phyloP scores from a whole-genome alignment of 2,329 filamentous ascomycete species.

The Apiospora aurea region DNA sequence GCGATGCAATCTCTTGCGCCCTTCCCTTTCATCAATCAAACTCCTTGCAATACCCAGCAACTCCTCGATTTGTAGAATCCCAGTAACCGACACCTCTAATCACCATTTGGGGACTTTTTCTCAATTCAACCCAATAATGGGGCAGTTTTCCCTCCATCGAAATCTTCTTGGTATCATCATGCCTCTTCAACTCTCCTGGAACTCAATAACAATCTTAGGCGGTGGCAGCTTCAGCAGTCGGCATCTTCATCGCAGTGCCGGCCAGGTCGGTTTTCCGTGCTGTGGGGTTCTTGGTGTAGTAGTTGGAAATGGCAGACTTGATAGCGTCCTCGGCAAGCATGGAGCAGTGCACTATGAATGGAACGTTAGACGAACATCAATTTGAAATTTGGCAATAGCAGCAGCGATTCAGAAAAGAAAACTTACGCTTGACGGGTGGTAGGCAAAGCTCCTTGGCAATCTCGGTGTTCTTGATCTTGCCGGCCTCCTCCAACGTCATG shows the following conservation, averaged over 20 bases:
- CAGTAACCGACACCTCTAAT: background rate
- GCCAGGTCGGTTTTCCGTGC: conserved; percentile 77
- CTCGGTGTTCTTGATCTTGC: conserved; percentile 93
- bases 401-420: background rate
- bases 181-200: background rate
- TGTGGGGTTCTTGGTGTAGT: conserved; percentile 89
- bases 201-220: background rate
- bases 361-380: background rate
- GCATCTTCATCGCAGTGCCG: conserved; percentile 60
- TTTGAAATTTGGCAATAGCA: background rate
- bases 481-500: conserved; percentile 95
- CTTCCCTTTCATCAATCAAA: conserved; percentile 15
- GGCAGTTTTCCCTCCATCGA: background rate
- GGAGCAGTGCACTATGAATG: conserved; percentile 78
- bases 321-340: conserved; percentile 94
- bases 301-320: conserved; percentile 89
- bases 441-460: conserved; percentile 93
- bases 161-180: conserved; percentile 15
- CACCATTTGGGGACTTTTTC: background rate
- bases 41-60: conserved; percentile 14
- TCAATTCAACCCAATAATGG: background rate
- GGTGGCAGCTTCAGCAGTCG: conserved; percentile 15
- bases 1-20: background rate
- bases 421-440: conserved; percentile 77
- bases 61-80: background rate